Conservation (phyloP, 2,329 filamentous ascomycete species). For the Chaetomiaceae sp. region DNA sequence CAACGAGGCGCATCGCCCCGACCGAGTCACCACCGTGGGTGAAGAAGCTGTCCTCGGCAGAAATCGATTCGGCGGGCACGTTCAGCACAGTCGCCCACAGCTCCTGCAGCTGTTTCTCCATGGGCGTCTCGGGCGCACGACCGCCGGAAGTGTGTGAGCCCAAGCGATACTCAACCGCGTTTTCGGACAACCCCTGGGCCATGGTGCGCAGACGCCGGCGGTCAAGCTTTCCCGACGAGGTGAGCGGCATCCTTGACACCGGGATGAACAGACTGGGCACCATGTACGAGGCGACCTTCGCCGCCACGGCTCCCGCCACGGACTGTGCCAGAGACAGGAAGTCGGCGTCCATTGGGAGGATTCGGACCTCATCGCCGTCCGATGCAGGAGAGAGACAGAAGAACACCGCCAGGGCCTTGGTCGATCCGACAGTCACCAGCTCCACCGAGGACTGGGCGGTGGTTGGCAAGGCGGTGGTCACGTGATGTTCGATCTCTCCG, state of each 20-base stretch:
- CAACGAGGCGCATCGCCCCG: constrained; percentile 42
- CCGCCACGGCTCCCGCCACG: constrained; percentile 23
- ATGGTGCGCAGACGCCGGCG: constrained; percentile 18
- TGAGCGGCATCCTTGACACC: constrained; percentile 27
- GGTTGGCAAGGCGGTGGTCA: constrained; percentile 34
- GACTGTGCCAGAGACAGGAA: constrained; percentile 9
- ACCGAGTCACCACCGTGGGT: constrained; percentile 35
- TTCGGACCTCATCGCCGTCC: constrained; percentile 25
- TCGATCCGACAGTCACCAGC: constrained; percentile 40
- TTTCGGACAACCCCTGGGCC: constrained; percentile 10
- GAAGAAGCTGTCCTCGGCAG: constrained; percentile 33
- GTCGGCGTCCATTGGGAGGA: constrained; percentile 15
- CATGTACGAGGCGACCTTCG: constrained; percentile 29
- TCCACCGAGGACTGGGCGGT: constrained; percentile 44
- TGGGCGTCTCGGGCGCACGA: constrained; percentile 31
- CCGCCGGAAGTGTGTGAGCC: constrained; percentile 22
- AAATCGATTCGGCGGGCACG: constrained; percentile 13
- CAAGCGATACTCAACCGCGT: constrained; percentile 22
- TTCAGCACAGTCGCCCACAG: constrained; percentile 40
- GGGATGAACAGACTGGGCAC: constrained; percentile 25
- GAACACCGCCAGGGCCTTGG: constrained; percentile 18
- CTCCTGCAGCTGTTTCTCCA: constrained; percentile 41
- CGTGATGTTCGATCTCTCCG: constrained; percentile 30
- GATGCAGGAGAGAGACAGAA: constrained; percentile 15
- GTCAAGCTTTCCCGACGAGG: constrained; percentile 25